Evolutionary conservation across 306 rosid genomes (phyloP).

Genomic region (Vigna angularis): DNA sequence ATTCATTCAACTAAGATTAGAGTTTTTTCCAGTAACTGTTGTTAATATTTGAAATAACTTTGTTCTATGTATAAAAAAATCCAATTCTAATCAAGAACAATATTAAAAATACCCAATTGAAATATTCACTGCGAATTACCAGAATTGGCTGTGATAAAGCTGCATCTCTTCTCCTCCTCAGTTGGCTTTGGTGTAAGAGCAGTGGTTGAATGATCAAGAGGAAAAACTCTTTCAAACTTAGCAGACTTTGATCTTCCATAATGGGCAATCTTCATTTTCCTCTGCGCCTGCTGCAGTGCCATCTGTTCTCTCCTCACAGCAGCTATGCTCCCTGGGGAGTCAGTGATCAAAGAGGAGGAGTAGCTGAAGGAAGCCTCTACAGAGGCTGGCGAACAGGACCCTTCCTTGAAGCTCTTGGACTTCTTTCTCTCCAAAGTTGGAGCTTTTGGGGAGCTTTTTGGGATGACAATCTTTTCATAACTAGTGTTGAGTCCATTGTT

Average conservation of each 20-base stretch:
- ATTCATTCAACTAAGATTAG: background rate
- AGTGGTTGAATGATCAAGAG: constrained; percentile 53
- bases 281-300: constrained; percentile 90
- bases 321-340: constrained; percentile 96
- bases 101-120: background rate
- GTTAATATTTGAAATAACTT: background rate
- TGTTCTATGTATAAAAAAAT: background rate
- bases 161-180: constrained; percentile 85
- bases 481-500: constrained; percentile 64
- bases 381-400: constrained; percentile 42
- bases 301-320: constrained; percentile 91
- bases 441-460: constrained; percentile 56
- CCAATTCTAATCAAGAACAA: background rate
- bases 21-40: background rate
- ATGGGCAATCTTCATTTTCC: constrained; percentile 92
- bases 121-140: constrained; percentile 50
- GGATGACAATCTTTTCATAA: constrained; percentile 66
- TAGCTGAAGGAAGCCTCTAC: constrained; percentile 72
- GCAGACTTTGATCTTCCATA: constrained; percentile 98
- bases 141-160: constrained; percentile 91
- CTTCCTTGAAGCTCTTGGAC: constrained; percentile 85
- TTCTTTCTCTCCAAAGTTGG: constrained; percentile 82
- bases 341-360: constrained; percentile 82
- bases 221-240: constrained; percentile 68
- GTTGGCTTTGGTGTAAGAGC: constrained; percentile 42